A percentile compares a stretch with the other conserved stretches of the same genome.
These are phyloP conservation scores for Diddensiella santjacobensis DNA, from an alignment of 805 yeast genomes.

Conservation along the genomic window DNA sequence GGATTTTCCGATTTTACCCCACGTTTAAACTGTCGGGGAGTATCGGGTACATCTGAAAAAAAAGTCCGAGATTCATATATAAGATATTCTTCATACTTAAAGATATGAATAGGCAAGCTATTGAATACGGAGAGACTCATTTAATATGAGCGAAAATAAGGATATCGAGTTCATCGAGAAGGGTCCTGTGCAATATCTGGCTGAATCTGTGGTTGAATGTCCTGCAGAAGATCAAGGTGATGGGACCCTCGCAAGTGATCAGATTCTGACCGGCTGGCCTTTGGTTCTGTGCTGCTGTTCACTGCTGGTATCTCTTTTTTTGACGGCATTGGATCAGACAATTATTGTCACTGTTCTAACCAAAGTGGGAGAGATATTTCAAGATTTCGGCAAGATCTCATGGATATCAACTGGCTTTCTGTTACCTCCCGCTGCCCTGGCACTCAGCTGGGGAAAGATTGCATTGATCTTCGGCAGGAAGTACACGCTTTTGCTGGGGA, in stretches of 20 bases:
- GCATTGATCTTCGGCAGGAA: constrained; percentile 53
- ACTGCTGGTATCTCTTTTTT: constrained; percentile 19
- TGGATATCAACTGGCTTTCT: constrained; percentile 58
- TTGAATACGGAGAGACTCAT: too few species aligned
- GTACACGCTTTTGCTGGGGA: constrained; percentile 41
- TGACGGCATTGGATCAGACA: constrained; percentile 7
- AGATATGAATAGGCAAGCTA: too few species aligned
- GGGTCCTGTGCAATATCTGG: neutral
- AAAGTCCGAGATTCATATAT: neutral
- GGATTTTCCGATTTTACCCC: too few species aligned
- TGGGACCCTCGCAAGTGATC: constrained; percentile 25
- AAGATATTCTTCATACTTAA: neutral
- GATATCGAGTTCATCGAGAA: neutral
- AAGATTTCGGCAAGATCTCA: constrained; percentile 49
- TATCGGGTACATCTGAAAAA: neutral
- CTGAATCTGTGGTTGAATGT: neutral
- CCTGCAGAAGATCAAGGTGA: constrained; percentile 22
- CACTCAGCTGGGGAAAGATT: constrained; percentile 56
- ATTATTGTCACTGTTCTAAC: constrained; percentile 1
- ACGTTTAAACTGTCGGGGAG: too few species aligned
- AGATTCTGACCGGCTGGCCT: constrained; percentile 23
- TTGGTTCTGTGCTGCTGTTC: constrained; percentile 19
- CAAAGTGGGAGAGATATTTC: constrained; percentile 36
- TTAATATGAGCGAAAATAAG: neutral
- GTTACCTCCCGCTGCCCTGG: constrained; percentile 50